Evolutionary conservation across 1,139 yeast genomes (phyloP), one percentile per base, ranked within the genome.

Genomic region (Candida sp.): DNA sequence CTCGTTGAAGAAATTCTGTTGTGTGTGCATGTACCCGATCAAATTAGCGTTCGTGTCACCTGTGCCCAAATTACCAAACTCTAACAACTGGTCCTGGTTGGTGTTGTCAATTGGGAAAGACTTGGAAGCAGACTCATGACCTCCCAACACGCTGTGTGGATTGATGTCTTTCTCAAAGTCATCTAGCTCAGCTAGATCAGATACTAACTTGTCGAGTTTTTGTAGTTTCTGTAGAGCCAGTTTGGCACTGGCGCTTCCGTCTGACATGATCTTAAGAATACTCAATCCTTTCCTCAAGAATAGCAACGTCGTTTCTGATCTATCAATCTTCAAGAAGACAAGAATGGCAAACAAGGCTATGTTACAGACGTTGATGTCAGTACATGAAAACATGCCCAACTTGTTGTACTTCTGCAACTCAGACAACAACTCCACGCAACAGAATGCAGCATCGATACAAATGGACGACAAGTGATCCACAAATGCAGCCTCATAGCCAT

Each of bases 371-470:
- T 58, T 58, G 2, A 60, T 53, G 44, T 60, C 63, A 4, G 63
- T 57, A 31, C 59, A 58, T 28, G 63, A 59, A 41, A 58, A 60
- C n/a, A 57, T 38, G 5, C 63, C 63, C 31, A 60, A 33, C 38
- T 59, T 60, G 32, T 57, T 56, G 38, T 54, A 49, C 23, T 56
- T 52, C 30, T 58, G 58, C 44, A 60, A 49, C 44, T 55, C 53
- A 1, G 60, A 54, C 12, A 60, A 50, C 23, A 60, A 50, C 35
- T 60, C 59, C 35, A 60, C 52, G 4, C 57, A 54, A 40, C 59
- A 56, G 39, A 58, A 60, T 5, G 64, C 64, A 6, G 64, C 55
- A 48, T 60, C 64, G 27, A 60, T 56, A 40, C 64, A 60, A 5
- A 59, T 56, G 1, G 63, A 58, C 3, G 63, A 54, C 49, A 60